Base-by-base conservation (phyloP, 352 stramenopile genomes). In the Poterioochromonas sp. region DNA sequence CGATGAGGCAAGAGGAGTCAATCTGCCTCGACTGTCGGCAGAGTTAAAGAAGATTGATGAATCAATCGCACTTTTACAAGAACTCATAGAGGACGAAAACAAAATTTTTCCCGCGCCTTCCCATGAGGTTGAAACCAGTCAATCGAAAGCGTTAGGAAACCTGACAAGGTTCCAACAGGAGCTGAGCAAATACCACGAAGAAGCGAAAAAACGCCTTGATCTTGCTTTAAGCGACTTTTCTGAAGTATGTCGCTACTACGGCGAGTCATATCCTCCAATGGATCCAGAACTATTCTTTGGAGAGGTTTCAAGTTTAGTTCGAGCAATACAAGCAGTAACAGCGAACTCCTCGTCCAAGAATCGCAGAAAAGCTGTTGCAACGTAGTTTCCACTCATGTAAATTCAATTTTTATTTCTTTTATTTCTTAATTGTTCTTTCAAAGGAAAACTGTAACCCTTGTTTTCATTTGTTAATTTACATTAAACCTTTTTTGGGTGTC, bases 1-100 rank as follows among this genome's bases (percentile, higher is more conserved):
- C 8, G 62, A 71, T 29, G 34, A 44, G 11, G 62, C 29, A 29
- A 41, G 32, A 22, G 29, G 34, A 41, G 32, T 71, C 11, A 41
- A 43, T 22, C 34, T 71, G 15, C 11, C 2, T 47, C 62, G 62
- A n/a, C 11, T 71, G 8, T 3, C 11, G 15, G 32, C 8, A n/a
- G 39, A 71, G 2, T 5, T 71, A 15, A 71, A 44, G 62, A 71
- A 71, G 26, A 22, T 71, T 5, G 29, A 71, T 3, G 62, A 71
- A 15, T 8, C 18, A 11, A 29, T 71, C 11, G 62, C 2, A 29
- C 41, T 71, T 5, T 8, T 71, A 29, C 11, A 47, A 22, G 62
- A 71, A 29, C 32, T 71, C 5, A 5, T 37, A 11, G 58, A 5
- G 5, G 58, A 15, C 12, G 58, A 68, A 39, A 26, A 26, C 12